A percentile compares a stretch with the other conserved stretches of the same genome.
Evolutionary conservation across 2,329 filamentous ascomycete genomes (phyloP).

Genomic region (Pseudocercospora vitis): DNA sequence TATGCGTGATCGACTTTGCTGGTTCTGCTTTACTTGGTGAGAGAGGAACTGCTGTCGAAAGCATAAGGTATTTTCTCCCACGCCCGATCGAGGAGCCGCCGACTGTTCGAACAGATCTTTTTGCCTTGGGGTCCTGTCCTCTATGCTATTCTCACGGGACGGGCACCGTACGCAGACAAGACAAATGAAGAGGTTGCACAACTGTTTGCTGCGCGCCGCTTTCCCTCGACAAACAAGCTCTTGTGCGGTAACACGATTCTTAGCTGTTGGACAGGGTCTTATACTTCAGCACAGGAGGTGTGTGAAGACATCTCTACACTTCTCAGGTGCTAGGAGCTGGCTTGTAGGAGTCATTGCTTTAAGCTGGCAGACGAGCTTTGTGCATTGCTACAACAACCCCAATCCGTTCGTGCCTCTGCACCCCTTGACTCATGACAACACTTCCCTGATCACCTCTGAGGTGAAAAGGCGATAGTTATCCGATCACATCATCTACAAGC

Average conservation of each 20-base stretch:
- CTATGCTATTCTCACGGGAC: constrained; percentile 1
- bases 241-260: background rate
- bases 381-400: no score
- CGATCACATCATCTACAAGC: no score
- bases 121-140: constrained; percentile 8
- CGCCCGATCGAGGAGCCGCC: background rate
- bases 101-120: constrained; percentile 10
- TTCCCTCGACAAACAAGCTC: background rate
- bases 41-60: constrained; percentile 1
- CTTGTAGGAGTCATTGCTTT: no score
- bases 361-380: no score
- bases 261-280: background rate
- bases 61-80: constrained; percentile 5
- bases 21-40: constrained; percentile 1
- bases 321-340: no score
- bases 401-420: no score
- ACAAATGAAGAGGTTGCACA: background rate
- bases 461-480: no score
- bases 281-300: no score
- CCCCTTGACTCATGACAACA: no score
- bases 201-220: background rate
- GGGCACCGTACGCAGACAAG: background rate
- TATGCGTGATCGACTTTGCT: constrained; percentile 8
- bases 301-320: no score
- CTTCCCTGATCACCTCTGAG: no score